Percentiles rank a stretch among this genome's conserved stretches.
phyloP scores from a whole-genome alignment of 1,284 basidiomycete species.

The Ceratorhiza oryzae-sativae region DNA sequence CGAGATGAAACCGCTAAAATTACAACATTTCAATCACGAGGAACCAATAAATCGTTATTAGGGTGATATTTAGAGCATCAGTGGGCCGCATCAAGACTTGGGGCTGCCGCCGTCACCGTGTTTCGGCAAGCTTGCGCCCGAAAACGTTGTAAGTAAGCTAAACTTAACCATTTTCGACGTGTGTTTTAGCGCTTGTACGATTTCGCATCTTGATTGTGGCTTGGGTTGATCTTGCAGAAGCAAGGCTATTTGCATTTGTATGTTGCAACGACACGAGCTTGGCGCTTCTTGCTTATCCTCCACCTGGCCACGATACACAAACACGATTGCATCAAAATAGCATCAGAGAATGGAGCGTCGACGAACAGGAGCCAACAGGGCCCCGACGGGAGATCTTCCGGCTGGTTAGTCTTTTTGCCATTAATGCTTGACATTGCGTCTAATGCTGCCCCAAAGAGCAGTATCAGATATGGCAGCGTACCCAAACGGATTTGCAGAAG shows the following conservation, averaged over 20 bases:
- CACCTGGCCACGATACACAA: not conserved
- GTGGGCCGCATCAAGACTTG: too few relatives aligned
- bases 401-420: slow-evolving; percentile 56
- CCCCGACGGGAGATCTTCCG: slow-evolving; percentile 59
- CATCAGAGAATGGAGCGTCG: slow-evolving; percentile 59
- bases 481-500: slow-evolving; percentile 56
- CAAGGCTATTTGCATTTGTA: not conserved
- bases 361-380: slow-evolving; percentile 56
- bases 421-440: slow-evolving; percentile 32
- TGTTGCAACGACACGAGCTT: not conserved
- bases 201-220: too few relatives aligned
- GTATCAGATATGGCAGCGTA: slow-evolving; percentile 37
- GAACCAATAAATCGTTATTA: too few relatives aligned
- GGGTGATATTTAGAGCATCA: too few relatives aligned
- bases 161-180: too few relatives aligned
- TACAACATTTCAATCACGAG: too few relatives aligned
- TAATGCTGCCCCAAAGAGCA: slow-evolving; percentile 20
- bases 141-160: too few relatives aligned
- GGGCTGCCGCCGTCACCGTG: too few relatives aligned
- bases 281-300: not conserved
- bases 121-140: too few relatives aligned
- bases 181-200: too few relatives aligned
- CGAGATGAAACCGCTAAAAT: too few relatives aligned
- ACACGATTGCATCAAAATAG: not conserved
- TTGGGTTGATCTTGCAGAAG: not conserved